Conservation (phyloP, 2,329 filamentous ascomycete species). For the Chrysoporthe cubensis region DNA sequence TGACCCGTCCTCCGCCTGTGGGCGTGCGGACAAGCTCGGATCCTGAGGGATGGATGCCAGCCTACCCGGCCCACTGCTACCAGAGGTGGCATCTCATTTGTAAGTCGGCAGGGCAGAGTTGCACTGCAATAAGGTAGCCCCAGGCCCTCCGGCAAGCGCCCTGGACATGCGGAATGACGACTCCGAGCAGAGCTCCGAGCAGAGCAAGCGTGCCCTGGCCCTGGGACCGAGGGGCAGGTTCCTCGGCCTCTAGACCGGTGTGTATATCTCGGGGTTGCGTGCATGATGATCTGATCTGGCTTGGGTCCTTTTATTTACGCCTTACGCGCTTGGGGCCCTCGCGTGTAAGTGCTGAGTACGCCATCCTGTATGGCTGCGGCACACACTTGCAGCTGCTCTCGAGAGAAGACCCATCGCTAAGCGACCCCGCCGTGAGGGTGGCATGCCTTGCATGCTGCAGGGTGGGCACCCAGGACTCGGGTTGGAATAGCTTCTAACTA, state of each 20-base stretch:
- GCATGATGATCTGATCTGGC: neutral
- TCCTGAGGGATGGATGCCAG: constrained; percentile 7
- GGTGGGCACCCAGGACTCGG: neutral
- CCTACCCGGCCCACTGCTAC: constrained; percentile 3
- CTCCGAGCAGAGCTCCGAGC: neutral
- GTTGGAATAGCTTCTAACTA: neutral
- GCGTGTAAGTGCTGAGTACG: neutral
- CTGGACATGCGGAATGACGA: constrained; percentile 1
- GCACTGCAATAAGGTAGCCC: neutral
- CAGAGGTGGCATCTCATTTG: neutral
- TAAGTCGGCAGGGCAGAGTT: constrained; percentile 2
- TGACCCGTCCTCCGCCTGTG: neutral
- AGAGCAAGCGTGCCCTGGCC: neutral
- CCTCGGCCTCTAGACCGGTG: no score
- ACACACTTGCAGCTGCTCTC: neutral
- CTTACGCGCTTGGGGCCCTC: neutral
- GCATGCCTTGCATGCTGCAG: constrained; percentile 8
- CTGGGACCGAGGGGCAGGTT: neutral
- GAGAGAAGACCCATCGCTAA: neutral
- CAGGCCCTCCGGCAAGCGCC: neutral
- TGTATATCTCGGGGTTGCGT: neutral
- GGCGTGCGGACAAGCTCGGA: neutral
- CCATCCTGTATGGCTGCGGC: neutral
- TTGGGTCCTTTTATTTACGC: neutral
- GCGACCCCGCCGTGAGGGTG: neutral